phyloP scores from a whole-genome alignment of 1,139 yeast genomes.

The Arxiozyma slooffiae region DNA sequence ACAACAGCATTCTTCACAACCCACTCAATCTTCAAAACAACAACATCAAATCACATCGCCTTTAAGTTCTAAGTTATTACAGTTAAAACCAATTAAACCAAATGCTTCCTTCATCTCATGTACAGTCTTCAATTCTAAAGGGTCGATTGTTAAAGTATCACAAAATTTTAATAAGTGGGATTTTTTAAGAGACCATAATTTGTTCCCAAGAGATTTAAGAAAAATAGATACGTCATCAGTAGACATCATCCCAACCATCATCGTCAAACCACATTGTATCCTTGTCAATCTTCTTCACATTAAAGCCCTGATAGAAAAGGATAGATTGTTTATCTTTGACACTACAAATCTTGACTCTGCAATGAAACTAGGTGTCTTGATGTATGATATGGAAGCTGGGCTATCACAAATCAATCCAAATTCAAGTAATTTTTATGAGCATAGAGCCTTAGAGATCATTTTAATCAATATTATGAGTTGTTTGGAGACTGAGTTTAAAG shows the following conservation, averaged over 20 bases:
- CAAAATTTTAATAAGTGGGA: slow-evolving; percentile 70
- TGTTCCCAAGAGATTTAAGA: slow-evolving; percentile 66
- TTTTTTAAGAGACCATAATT: slow-evolving; percentile 55
- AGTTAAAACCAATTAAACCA: slow-evolving; percentile 49
- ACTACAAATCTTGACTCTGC: slow-evolving; percentile 47
- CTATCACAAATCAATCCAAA: slow-evolving; percentile 36
- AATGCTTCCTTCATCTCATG: slow-evolving; percentile 54
- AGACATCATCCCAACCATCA: slow-evolving; percentile 81
- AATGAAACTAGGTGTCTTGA: slow-evolving; percentile 63
- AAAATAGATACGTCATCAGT: slow-evolving; percentile 81
- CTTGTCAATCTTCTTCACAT: slow-evolving; percentile 75
- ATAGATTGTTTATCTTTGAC: slow-evolving; percentile 76
- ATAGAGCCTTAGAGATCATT: slow-evolving; percentile 81
- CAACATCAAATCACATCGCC: background rate
- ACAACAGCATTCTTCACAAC: background rate
- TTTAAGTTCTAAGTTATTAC: slow-evolving; percentile 3
- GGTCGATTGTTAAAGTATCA: slow-evolving; percentile 64
- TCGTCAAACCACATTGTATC: slow-evolving; percentile 64
- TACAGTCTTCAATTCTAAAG: slow-evolving; percentile 66
- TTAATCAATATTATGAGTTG: slow-evolving; percentile 77
- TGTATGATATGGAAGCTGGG: slow-evolving; percentile 79
- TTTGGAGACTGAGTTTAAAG: slow-evolving; percentile 73
- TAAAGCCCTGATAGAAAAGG: slow-evolving; percentile 74
- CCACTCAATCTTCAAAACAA: background rate
- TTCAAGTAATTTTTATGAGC: slow-evolving; percentile 46